phyloP scores from a whole-genome alignment of 371 early-diverging fungal genomes.

The Mucor irregularis region DNA sequence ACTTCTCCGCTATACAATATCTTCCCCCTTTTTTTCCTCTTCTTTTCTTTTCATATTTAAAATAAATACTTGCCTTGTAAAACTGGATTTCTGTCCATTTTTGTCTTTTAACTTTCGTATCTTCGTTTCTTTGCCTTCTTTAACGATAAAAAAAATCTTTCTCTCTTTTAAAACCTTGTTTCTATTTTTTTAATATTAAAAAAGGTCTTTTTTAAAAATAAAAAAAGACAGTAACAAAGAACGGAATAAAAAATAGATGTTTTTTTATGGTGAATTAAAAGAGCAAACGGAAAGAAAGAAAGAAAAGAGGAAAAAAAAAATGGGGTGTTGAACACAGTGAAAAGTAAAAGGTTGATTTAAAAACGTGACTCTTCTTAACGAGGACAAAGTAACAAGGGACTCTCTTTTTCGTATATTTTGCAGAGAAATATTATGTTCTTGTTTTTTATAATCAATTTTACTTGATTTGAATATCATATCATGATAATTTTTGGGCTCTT shows the following conservation, averaged over 20 bases:
- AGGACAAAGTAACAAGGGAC: no score
- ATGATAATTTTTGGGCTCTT: no score
- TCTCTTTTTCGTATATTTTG: no score
- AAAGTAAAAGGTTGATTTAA: not conserved
- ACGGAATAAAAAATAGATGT: not conserved
- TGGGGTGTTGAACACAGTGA: not conserved
- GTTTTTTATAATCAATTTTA: no score
- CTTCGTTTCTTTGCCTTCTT: not conserved
- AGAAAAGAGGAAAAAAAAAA: not conserved
- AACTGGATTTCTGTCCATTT: conserved; percentile 23
- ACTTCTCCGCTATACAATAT: not conserved
- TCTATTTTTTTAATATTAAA: no score
- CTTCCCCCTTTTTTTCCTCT: conserved; percentile 1
- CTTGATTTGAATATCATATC: no score
- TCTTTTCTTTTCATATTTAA: not conserved
- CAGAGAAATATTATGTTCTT: no score
- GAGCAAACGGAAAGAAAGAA: not conserved
- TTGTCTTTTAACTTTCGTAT: conserved; percentile 9
- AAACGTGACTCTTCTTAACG: conserved; percentile 2
- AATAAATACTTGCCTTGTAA: conserved; percentile 20
- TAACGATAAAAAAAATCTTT: conserved; percentile 1
- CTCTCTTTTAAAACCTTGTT: no score
- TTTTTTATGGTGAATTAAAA: no score
- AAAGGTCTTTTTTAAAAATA: not conserved
- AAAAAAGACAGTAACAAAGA: not conserved